Percentiles rank a stretch among this genome's conserved stretches.
These are phyloP conservation scores for Diaporthe sp. DNA, from an alignment of 2,329 filamentous ascomycete species.

Conservation along the genomic window DNA sequence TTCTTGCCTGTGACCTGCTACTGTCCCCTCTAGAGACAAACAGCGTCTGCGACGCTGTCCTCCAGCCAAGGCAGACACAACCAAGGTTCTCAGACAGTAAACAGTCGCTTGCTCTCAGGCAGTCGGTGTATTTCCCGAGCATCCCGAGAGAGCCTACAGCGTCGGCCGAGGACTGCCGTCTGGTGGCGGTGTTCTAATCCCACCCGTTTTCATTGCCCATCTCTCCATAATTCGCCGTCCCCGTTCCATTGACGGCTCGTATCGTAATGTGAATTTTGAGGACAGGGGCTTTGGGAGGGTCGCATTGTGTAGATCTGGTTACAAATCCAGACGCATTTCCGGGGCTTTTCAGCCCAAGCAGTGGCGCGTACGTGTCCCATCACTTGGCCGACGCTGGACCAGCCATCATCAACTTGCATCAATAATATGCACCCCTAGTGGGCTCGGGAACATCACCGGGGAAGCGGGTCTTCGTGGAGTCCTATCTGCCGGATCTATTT, in stretches of 20 bases:
- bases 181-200: not conserved
- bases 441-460: not conserved
- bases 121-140: conserved; percentile 14
- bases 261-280: not conserved
- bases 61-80: not conserved
- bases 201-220: not conserved
- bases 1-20: not conserved
- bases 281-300: not conserved
- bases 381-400: not conserved
- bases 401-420: not conserved
- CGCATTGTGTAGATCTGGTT: not conserved
- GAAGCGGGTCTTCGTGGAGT: not conserved
- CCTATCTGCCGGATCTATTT: too few relatives aligned
- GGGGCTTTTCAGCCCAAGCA: not conserved
- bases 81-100: not conserved
- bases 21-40: too few relatives aligned
- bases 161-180: conserved; percentile 7
- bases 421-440: not conserved
- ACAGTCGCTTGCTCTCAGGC: not conserved
- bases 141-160: conserved; percentile 8
- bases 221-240: not conserved
- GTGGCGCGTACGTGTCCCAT: not conserved
- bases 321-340: too few relatives aligned
- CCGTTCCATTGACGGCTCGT: not conserved
- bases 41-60: not conserved